These are phyloP conservation scores for Prunus mume DNA, from an alignment of 306 rosid genomes.

Conservation along the genomic window DNA sequence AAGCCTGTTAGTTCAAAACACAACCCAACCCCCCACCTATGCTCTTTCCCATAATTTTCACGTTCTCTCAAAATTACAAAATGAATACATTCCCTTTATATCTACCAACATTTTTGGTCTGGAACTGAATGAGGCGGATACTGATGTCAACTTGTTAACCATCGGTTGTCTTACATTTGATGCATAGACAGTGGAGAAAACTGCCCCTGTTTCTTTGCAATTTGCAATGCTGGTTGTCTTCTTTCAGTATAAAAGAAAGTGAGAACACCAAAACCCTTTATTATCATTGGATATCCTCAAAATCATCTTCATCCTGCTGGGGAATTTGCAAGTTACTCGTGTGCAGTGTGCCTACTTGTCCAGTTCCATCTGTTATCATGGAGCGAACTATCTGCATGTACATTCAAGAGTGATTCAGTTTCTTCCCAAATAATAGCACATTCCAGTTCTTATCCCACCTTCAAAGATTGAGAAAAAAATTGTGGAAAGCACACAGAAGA, in stretches of 20 bases:
- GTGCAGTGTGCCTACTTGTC: slow-evolving; percentile 43
- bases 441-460: not conserved
- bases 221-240: not conserved
- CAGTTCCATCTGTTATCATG: slow-evolving; percentile 56
- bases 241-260: not conserved
- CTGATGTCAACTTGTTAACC: not conserved
- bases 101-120: not conserved
- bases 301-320: slow-evolving; percentile 40
- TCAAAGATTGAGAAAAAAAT: not conserved
- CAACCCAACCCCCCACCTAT: not conserved
- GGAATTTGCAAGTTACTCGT: slow-evolving; percentile 34
- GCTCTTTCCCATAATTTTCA: not conserved
- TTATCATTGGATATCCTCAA: slow-evolving; percentile 47
- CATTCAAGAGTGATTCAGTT: slow-evolving; percentile 8
- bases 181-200: not conserved
- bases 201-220: not conserved
- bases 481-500: not conserved
- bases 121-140: not conserved
- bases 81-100: not conserved
- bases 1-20: not conserved
- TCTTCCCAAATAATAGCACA: not conserved
- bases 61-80: not conserved
- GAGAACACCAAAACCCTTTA: slow-evolving; percentile 3
- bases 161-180: not conserved
- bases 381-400: slow-evolving; percentile 67